Evolutionary conservation across 352 stramenopile species (phyloP), one percentile per base, ranked within the genome.

Genomic region (Elongisporangium prolatum): DNA sequence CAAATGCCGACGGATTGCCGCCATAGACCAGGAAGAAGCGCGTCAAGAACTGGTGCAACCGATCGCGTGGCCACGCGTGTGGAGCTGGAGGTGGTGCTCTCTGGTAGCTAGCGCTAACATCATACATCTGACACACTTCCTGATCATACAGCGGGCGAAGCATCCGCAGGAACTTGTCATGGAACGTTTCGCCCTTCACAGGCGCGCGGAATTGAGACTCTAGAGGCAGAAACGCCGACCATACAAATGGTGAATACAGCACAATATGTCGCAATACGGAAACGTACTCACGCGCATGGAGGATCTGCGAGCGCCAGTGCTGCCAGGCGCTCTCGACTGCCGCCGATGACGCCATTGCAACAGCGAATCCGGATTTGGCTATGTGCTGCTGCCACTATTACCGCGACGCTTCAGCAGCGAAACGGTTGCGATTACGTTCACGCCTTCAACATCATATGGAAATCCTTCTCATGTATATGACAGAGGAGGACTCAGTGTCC

Each of bases 1-100:
- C 65, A 21, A 83, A 82, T 3, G 50, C 58, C 8, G 59, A 38
- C 0, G 63, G 49, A 2, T 64, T 56, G 49, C 69, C 40, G 9
- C 21, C 57, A 48, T 83, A 85, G n/a, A 70, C 65, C 17, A 68
- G 63, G 47, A 82, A 80, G 58, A 62, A 77, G 17, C 47, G 8
- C 0, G 37, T 17, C 4, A 85, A 51, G 57, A 83, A 85, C 21
- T 50, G 24, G 37, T 65, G 63, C 34, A 83, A 56, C 3, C 65
- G 60, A 1, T 47, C 57, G 24, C 59, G 58, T 4, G 56, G 63
- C 74, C 74, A 82, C 6, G 38, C n/a, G 47, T 61, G 40, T 53
- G 38, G 34, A 44, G 22, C 48, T 57, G 40, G 20, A 50, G 34
- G 48, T 47, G 44, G 24, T 20, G 28, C 49, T 59, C 37, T 13